Evolutionary conservation across 306 rosid species (phyloP), one percentile per base, ranked within the genome.

Genomic region (Arachis hypogaea): DNA sequence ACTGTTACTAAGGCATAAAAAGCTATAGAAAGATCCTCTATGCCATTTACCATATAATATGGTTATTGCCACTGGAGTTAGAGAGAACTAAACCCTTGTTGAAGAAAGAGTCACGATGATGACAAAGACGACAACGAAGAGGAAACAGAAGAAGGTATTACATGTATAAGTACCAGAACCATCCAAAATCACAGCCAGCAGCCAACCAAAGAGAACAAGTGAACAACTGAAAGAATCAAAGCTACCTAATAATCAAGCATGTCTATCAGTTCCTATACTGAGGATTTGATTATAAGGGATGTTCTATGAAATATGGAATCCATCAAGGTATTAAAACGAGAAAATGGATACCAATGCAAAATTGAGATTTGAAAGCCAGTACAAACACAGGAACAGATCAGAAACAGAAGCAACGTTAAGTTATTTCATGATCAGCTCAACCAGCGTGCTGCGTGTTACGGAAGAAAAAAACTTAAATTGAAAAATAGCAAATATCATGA

Each of bases 1-100:
- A 11, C 6, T 5, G 16, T 60, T 50, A 11, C 6, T 3, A 11
- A 68, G 33, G 55, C 45, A 10, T 79, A 66, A 1, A 47, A 41
- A 46, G 3, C 71, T 18, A 38, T 9, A 11, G 7, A 14, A 30
- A 66, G 63, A 73, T 2, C 52, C 67, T 60, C 45, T 50, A 66
- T 14, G 52, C 29, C 66, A 62, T 65, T 59, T 49, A 30, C 45
- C 68, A 61, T 6, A 50, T 63, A 51, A 30, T 72, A 7, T 33
- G 38, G 42, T 66, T 66, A 16, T 64, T 63, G 10, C 47, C 52
- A 67, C 9, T 68, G 7, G 42, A 68, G 55, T 76, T 78, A 16
- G 47, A 18, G 12, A 45, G 14, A 56, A 51, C 11, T 54, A 33
- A 33, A 36, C 12, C 47, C 73, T 43, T 28, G 9, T 66, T 33